Percentiles rank a stretch among this genome's conserved stretches.
Evolutionary conservation across 148 eudicot genomes (phyloP).

Genomic region (Arctostaphylos glauca): DNA sequence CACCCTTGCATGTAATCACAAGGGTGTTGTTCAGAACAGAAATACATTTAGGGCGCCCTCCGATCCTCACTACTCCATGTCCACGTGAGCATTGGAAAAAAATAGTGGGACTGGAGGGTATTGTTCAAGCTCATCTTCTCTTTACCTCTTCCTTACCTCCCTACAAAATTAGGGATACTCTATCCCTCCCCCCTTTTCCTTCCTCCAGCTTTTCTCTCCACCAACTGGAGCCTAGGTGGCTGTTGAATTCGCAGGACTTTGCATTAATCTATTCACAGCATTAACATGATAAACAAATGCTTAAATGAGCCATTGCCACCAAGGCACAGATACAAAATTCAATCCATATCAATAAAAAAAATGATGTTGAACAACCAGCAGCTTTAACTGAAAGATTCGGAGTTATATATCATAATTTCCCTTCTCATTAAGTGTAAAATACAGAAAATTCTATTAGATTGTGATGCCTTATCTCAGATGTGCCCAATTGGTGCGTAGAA

Average conservation of each 20-base stretch:
- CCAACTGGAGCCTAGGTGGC: background rate
- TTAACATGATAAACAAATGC: background rate
- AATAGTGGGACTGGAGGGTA: background rate
- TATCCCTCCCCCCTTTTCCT: background rate
- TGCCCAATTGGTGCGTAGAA: background rate
- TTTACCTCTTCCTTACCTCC: background rate
- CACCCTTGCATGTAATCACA: background rate
- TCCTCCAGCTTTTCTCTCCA: background rate
- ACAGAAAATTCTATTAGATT: background rate
- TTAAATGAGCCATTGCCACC: conserved; percentile 10
- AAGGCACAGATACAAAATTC: background rate
- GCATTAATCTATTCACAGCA: background rate
- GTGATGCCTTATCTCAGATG: background rate
- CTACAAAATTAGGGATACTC: background rate
- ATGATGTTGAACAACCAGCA: background rate
- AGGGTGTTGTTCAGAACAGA: background rate
- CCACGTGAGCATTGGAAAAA: background rate
- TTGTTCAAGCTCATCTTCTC: conserved; percentile 8
- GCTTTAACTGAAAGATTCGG: background rate
- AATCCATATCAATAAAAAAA: background rate
- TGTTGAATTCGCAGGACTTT: background rate
- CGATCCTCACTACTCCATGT: background rate
- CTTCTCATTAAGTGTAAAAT: background rate
- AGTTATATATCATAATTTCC: background rate
- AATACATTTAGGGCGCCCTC: background rate